phyloP scores from a whole-genome alignment of 1,284 basidiomycete genomes.

The Somion occarium region DNA sequence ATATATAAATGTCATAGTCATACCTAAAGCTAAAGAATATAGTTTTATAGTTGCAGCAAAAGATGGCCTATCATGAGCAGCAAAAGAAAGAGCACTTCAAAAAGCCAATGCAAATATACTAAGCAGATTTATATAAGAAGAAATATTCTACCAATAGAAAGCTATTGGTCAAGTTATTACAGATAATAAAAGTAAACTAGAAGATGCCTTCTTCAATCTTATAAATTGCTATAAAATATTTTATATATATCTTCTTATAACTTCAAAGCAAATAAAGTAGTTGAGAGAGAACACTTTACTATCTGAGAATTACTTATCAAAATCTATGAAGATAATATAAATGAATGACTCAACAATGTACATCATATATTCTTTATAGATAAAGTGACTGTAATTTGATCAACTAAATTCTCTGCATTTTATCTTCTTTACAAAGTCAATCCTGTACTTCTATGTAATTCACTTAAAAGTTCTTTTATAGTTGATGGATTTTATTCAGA shows the following conservation, averaged over 20 bases:
- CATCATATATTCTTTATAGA: neutral
- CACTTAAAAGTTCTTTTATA: conserved; percentile 8
- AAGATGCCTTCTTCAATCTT: conserved; percentile 1
- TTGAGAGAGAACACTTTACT: conserved; percentile 10
- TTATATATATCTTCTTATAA: conserved; percentile 15
- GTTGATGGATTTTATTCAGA: conserved; percentile 8
- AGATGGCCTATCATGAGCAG: conserved; percentile 7
- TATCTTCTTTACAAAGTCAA: conserved; percentile 12
- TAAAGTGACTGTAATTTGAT: conserved; percentile 3
- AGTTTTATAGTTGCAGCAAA: conserved; percentile 8
- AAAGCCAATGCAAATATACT: conserved; percentile 14
- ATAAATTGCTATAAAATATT: conserved; percentile 5
- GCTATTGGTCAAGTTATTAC: neutral
- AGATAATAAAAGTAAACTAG: neutral
- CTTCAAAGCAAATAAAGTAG: conserved; percentile 10
- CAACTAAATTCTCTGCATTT: conserved; percentile 9
- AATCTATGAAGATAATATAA: conserved; percentile 8
- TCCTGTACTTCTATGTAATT: conserved; percentile 9
- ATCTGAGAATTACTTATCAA: conserved; percentile 11
- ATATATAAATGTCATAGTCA: conserved; percentile 12
- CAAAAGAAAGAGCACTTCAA: neutral
- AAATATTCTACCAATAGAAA: neutral
- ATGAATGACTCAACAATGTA: neutral
- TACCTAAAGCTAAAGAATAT: conserved; percentile 6
- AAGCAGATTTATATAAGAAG: conserved; percentile 4